Conservation (phyloP, 352 stramenopile species). For the Phytophthora cryptogea region DNA sequence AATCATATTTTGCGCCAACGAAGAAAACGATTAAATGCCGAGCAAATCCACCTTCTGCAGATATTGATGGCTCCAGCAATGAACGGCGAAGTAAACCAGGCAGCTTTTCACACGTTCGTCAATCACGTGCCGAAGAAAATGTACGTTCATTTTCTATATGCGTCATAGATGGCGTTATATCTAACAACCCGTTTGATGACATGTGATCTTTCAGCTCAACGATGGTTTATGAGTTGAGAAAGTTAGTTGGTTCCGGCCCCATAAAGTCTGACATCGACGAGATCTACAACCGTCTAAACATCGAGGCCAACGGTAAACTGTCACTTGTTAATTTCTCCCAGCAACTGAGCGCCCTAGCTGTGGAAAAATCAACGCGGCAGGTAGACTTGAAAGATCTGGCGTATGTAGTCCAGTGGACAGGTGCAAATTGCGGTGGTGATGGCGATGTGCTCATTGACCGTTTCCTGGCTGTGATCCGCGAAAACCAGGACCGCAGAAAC, state of each 20-base stretch:
- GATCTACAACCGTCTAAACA: conserved; percentile 73
- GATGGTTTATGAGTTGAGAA: conserved; percentile 74
- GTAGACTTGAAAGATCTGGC: conserved; percentile 75
- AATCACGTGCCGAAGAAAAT: conserved; percentile 86
- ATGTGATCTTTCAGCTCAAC: conserved; percentile 38
- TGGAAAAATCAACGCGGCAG: conserved; percentile 54
- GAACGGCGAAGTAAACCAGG: conserved; percentile 69
- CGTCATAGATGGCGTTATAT: too few species aligned
- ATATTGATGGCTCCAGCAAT: conserved; percentile 64
- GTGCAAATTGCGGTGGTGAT: conserved; percentile 71
- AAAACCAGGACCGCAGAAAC: conserved; percentile 73
- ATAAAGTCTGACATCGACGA: conserved; percentile 44
- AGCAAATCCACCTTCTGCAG: conserved; percentile 61
- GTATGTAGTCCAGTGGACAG: conserved; percentile 77
- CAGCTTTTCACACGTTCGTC: conserved; percentile 73
- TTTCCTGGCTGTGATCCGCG: conserved; percentile 68
- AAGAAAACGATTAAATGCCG: conserved; percentile 50
- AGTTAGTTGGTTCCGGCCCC: conserved; percentile 56
- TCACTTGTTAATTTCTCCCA: conserved; percentile 59
- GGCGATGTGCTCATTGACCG: conserved; percentile 73
- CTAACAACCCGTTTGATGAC: conserved; percentile 7
- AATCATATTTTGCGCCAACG: conserved; percentile 69
- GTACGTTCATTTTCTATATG: conserved; percentile 30
- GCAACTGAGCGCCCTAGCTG: conserved; percentile 58
- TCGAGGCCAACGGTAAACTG: conserved; percentile 75